Evolutionary conservation across 371 early-diverging fungal genomes (phyloP), one percentile per base, ranked within the genome.

Genomic region (Mucor racemosus): DNA sequence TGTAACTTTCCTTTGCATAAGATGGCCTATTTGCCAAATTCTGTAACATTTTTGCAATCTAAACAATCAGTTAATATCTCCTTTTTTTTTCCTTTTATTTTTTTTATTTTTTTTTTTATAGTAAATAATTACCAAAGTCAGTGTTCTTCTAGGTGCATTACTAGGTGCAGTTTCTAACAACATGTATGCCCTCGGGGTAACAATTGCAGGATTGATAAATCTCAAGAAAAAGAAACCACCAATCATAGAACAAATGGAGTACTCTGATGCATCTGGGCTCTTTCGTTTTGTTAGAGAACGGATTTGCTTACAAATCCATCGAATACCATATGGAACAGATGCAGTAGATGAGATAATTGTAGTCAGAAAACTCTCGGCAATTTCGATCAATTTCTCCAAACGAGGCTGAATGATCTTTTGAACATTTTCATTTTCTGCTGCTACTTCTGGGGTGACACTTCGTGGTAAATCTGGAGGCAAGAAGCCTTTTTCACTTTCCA

Each of bases 251-350:
- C 92, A 91, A 21, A 95, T 89, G 31, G 90, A 88, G 60, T 84
- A 79, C 55, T 95, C 95, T n/a, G 93, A 84, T 15, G 93, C 91
- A 50, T 95, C 89, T 0, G 96, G 95, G 80, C 90, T 94, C 75
- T 90, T 91, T 67, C 92, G 69, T 87, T 92, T 92, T 7, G 95
- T 93, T 66, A 96, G 75, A 6, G 90, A 90, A 15, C 92, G 84
- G 76, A 97, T 96, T 80, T 96, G 95, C 72, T 97, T 97, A 78
- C 97, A 97, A 55, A 97, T 94, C 96, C 96, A 97, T n/a, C 96
- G 86, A 72, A 97, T 96, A 36, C 96, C 97, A 69, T 94, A 95
- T 5, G 97, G 97, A 3, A 93, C 92, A 61, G 89, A 85, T 58
- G 94, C 93, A 21, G 91, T 73, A 4, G 91, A 89, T n/a, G 78